Evolutionary conservation across 345 rosid species (phyloP), one percentile per base, ranked within the genome.

Genomic region (Viola odorata): DNA sequence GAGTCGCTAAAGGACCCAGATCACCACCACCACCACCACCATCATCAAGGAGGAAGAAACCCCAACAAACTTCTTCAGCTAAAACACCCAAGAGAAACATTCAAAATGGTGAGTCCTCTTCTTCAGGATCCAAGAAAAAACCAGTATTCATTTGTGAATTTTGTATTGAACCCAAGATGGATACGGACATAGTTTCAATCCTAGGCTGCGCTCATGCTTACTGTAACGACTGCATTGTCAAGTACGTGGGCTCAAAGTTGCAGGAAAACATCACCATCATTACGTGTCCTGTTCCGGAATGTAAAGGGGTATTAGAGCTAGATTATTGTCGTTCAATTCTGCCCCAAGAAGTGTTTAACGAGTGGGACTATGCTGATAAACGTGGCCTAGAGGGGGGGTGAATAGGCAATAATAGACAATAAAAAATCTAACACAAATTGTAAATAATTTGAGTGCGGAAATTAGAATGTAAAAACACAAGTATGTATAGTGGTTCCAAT

Each of bases 181-280:
- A 0, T 6, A n/a, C 16, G 8, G 78, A 77, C 8, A 73, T 64
- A 0, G 78, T 85, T 59, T 41, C 14, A 5, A 60, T 82, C 45
- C 64, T 69, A 41, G 86, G 85, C 0, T 85, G 91, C 39, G 39
- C 66, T 10, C 97, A 87, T 10, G 60, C 65, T 5, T 84, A 78
- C 59, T 87, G 91, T 47, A 67, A n/a, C 0, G 74, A 70, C 4
- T 90, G 91, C 59, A 60, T 77, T 37, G 64, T 69, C 15, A 81
- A 62, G 13, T 82, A 82, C 50, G 68, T 90, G 2, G 75, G 72
- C 0, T 74, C 87, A 3, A 90, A 82, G 63, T 47, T 90, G 45
- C 65, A 80, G 5, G 80, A 78, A 8, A 78, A 76, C 4, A 48
- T 75, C 13, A 48, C 68, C 6, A 5, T 7, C 0, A 75, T 82